These are phyloP conservation scores for Crithidia bombi DNA, from an alignment of 208 protist species.

Conservation along the genomic window DNA sequence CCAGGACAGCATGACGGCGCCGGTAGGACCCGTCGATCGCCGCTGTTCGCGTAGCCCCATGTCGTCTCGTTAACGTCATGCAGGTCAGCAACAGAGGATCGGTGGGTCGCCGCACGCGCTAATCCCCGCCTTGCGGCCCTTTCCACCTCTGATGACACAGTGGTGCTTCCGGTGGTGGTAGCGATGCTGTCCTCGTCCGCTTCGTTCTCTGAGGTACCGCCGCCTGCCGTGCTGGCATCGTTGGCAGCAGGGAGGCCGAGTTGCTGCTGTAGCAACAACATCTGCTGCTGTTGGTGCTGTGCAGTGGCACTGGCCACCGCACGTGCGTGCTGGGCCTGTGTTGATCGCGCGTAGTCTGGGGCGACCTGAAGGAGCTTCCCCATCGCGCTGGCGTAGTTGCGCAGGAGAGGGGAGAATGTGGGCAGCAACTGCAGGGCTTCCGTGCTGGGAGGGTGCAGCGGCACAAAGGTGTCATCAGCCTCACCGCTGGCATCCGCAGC, in stretches of 20 bases:
- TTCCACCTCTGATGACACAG: conserved; percentile 1
- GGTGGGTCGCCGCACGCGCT: conserved; percentile 5
- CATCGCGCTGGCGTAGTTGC: conserved; percentile 35
- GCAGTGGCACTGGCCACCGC: conserved; percentile 17
- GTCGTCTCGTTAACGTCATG: conserved; percentile 12
- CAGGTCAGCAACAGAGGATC: conserved; percentile 10
- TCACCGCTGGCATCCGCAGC: background rate
- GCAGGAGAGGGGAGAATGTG: conserved; percentile 40
- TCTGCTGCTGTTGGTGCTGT: conserved; percentile 13
- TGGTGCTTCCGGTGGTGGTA: background rate
- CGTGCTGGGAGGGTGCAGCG: conserved; percentile 33
- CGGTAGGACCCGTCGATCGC: conserved; percentile 13
- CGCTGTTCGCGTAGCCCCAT: background rate
- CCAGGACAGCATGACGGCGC: background rate
- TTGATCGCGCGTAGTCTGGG: conserved; percentile 33
- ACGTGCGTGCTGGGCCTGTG: conserved; percentile 29
- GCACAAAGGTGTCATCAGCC: conserved; percentile 5
- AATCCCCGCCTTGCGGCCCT: background rate
- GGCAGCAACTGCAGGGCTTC: conserved; percentile 38
- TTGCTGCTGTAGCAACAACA: conserved; percentile 1
- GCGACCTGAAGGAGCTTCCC: conserved; percentile 18
- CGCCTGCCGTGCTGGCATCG: background rate
- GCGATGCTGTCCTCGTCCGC: background rate
- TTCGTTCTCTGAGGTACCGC: conserved; percentile 14
- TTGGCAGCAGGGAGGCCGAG: background rate